Base-by-base conservation (phyloP, 345 rosid genomes). In the Ceriops zippeliana region DNA sequence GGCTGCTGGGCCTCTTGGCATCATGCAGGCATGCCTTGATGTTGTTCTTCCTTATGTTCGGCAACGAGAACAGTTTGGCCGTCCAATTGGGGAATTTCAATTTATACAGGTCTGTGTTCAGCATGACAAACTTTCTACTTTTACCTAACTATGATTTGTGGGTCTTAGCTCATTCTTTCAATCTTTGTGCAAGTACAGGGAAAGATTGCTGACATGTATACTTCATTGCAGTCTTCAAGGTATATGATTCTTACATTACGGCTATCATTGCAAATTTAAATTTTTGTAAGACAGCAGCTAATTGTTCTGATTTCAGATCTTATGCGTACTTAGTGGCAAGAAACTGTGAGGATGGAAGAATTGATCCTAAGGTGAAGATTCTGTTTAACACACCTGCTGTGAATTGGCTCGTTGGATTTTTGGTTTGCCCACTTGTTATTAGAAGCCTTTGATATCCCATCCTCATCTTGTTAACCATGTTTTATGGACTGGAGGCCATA, bases 11-110 rank as follows among this genome's bases (percentile, higher is more conserved):
- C 98, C 98, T 6, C 72, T 93, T 46, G 96, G 97, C 65, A 93
- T 93, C 71, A 93, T 93, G 97, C 97, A 93, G 81, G 92, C 96
- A 72, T 89, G 96, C 75, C 90, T 93, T 58, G 98, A 93, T 79
- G 86, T 72, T 32, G 97, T 87, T 75, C 97, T 93, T 80, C 98
- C 98, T 61, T 91, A 93, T 72, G 77, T 91, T 68, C 75, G 80
- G 38, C 91, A 93, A 73, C 77, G 97, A 72, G 87, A 82, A 76
- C 98, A 93, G 72, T 93, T 93, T 82, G 97, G 98, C 66, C 92
- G 83, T 63, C 96, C 96, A 64, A 76, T 93, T 52, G 96, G 96
- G 61, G 96, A 88, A 70, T 93, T 89, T 78, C 96, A 91, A 80
- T 91, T 93, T 81, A 88, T 93, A 74, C 98, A 93, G 93, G 98